Percentiles rank a stretch among this genome's conserved stretches.
These are phyloP conservation scores for Artemisia argyi DNA, from an alignment of 129 eudicot genomes.

Conservation along the genomic window DNA sequence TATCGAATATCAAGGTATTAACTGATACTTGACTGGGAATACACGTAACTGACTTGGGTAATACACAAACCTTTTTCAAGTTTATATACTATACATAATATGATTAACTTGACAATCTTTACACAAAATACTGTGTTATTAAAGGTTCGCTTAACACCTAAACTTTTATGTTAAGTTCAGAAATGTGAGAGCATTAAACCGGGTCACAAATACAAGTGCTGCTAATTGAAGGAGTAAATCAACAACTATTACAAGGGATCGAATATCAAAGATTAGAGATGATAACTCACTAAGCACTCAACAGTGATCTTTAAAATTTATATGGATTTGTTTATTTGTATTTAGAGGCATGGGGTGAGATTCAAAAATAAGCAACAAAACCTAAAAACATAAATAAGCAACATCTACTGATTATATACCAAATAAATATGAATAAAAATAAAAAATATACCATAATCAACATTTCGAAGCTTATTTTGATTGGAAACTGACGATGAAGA, in stretches of 20 bases:
- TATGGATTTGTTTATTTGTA: too few species aligned
- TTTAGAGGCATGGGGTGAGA: too few species aligned
- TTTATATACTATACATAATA: background rate
- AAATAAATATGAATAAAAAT: too few species aligned
- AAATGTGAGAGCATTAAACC: conserved; percentile 7
- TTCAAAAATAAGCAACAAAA: too few species aligned
- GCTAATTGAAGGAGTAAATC: background rate
- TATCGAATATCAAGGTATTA: background rate
- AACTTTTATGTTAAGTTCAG: background rate
- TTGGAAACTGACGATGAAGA: too few species aligned
- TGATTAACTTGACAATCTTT: background rate
- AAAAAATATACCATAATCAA: too few species aligned
- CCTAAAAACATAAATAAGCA: too few species aligned
- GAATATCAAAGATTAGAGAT: background rate
- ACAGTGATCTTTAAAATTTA: background rate
- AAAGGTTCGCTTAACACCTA: background rate
- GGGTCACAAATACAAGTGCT: conserved; percentile 8
- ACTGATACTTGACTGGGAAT: background rate
- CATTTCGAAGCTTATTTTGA: too few species aligned
- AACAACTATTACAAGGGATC: background rate
- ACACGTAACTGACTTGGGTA: too few species aligned
- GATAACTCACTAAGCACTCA: background rate
- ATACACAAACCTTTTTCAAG: background rate
- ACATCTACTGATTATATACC: too few species aligned
- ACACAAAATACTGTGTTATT: background rate